Percentiles rank a stretch among this genome's conserved stretches.
These are phyloP conservation scores for Primulina huaijiensis DNA, from an alignment of 257 asterid species.

Conservation along the genomic window DNA sequence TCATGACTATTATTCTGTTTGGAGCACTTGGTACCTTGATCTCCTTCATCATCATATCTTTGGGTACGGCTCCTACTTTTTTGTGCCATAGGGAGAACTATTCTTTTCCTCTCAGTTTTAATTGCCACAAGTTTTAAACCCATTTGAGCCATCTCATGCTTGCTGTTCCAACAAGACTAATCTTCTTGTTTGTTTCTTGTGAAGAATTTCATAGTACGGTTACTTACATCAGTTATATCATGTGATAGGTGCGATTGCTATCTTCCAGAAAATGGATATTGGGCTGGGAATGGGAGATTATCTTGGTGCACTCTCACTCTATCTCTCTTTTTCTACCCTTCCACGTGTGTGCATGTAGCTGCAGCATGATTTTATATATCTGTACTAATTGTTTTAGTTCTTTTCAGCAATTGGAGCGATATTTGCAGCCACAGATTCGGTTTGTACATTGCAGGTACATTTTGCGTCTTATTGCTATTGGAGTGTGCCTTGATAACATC, in stretches of 20 bases:
- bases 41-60: constrained; percentile 63
- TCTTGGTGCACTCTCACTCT: constrained; percentile 51
- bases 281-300: constrained; percentile 80
- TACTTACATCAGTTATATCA: constrained; percentile 22
- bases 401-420: constrained; percentile 68
- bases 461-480: constrained; percentile 13
- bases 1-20: constrained; percentile 53
- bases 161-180: neutral
- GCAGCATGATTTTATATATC: neutral
- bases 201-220: constrained; percentile 1
- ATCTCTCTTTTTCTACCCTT: neutral
- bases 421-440: constrained; percentile 73
- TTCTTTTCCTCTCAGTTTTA: neutral
- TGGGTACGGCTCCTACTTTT: constrained; percentile 38
- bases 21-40: constrained; percentile 75
- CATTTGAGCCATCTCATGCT: neutral
- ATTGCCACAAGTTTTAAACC: neutral
- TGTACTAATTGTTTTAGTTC: constrained; percentile 22
- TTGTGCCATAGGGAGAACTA: neutral
- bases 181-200: neutral
- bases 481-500: constrained; percentile 1
- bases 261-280: constrained; percentile 59
- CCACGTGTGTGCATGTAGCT: neutral
- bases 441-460: constrained; percentile 63
- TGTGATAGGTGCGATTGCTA: constrained; percentile 63